These are phyloP conservation scores for Pleurotus tuoliensis DNA, from an alignment of 768 basidiomycete species.

Conservation along the genomic window DNA sequence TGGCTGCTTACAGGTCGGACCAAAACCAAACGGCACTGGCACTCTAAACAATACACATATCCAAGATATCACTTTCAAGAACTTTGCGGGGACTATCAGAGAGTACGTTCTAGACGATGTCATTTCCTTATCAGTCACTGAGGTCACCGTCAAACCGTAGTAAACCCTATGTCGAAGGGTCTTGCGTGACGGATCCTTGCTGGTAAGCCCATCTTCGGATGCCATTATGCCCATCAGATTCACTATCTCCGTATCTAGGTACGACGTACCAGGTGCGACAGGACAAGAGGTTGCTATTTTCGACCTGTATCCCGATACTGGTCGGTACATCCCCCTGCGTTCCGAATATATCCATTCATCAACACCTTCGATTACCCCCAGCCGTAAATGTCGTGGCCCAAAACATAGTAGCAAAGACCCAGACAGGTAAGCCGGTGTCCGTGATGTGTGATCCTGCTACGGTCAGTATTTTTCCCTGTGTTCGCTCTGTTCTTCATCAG, in stretches of 20 bases:
- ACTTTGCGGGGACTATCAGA: slow-evolving; percentile 47
- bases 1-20: slow-evolving; percentile 26
- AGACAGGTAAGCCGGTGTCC: slow-evolving; percentile 36
- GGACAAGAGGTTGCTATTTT: slow-evolving; percentile 58
- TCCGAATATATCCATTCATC: neutral
- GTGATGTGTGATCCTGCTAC: slow-evolving; percentile 55
- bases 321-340: slow-evolving; percentile 22
- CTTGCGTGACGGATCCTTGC: slow-evolving; percentile 56
- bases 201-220: slow-evolving; percentile 29
- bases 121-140: neutral
- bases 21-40: slow-evolving; percentile 38
- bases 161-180: slow-evolving; percentile 51
- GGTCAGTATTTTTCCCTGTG: slow-evolving; percentile 24
- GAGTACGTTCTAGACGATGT: slow-evolving; percentile 28
- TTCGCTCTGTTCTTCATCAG: neutral
- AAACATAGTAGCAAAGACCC: slow-evolving; percentile 41
- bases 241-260: slow-evolving; percentile 21
- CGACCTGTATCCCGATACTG: slow-evolving; percentile 54
- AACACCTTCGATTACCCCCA: slow-evolving; percentile 12
- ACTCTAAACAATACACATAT: slow-evolving; percentile 49
- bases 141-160: slow-evolving; percentile 13
- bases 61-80: slow-evolving; percentile 50
- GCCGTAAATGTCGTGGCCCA: slow-evolving; percentile 48
- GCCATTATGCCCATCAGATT: neutral
- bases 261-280: slow-evolving; percentile 47